Conservation (phyloP, 2,329 filamentous ascomycete species). For the Ascomycota sp. region DNA sequence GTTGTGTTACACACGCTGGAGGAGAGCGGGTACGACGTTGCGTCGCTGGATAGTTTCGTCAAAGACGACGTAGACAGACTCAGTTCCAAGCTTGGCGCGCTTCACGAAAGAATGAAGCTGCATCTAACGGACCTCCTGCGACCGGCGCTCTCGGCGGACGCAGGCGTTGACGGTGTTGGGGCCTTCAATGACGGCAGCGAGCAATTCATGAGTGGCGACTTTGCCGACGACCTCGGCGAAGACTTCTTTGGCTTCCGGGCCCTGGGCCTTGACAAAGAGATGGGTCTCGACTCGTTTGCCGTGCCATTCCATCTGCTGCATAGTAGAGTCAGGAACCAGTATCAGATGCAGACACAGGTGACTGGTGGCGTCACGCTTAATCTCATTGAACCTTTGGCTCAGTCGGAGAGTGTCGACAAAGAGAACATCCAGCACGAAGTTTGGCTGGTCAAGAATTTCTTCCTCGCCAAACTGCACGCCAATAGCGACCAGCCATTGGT, state of each 20-base stretch:
- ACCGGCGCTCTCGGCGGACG: conserved; percentile 58
- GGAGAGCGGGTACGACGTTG: conserved; percentile 67
- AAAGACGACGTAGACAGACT: conserved; percentile 87
- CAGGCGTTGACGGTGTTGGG: conserved; percentile 62
- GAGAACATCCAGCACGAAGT: conserved; percentile 65
- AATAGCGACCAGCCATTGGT: conserved; percentile 63
- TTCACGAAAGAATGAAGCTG: conserved; percentile 87
- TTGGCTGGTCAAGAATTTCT: conserved; percentile 78
- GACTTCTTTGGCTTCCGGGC: conserved; percentile 99
- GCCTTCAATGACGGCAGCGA: conserved; percentile 95
- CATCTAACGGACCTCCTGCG: conserved; percentile 86
- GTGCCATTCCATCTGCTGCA: conserved; percentile 90
- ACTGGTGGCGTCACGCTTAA: conserved; percentile 35
- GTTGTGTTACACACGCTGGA: conserved; percentile 69
- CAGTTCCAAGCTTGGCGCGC: conserved; percentile 53
- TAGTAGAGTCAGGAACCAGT: conserved; percentile 69
- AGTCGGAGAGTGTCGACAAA: conserved; percentile 57
- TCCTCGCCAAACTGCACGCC: conserved; percentile 69
- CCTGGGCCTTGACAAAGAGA: conserved; percentile 75
- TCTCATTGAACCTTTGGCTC: conserved; percentile 45
- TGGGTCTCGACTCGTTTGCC: conserved; percentile 69
- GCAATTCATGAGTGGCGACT: conserved; percentile 90
- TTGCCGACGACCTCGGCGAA: conserved; percentile 91
- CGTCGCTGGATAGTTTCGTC: conserved; percentile 65
- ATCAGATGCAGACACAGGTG: conserved; percentile 53